Evolutionary conservation across 2,329 filamentous ascomycete species (phyloP).

Genomic region (Talaromyces sp.): DNA sequence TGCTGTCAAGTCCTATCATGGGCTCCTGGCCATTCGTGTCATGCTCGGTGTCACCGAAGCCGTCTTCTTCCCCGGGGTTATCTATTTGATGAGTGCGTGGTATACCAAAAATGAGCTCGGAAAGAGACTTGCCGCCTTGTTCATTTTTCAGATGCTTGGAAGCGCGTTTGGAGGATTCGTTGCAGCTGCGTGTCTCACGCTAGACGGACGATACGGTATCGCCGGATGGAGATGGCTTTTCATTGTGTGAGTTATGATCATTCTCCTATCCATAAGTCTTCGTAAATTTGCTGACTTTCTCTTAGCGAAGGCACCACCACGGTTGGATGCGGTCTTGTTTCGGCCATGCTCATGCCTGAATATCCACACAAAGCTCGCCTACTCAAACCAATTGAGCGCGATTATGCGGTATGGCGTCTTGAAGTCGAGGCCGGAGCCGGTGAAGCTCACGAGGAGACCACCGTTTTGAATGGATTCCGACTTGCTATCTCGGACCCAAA

Average conservation of each 20-base stretch:
- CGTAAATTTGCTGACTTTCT: neutral
- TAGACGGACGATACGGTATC: conserved; percentile 28
- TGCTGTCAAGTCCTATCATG: neutral
- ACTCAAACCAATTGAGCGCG: conserved; percentile 35
- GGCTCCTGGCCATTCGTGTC: conserved; percentile 1
- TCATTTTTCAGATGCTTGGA: conserved; percentile 38
- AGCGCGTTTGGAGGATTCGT: conserved; percentile 40
- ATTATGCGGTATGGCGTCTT: conserved; percentile 40
- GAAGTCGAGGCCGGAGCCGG: conserved; percentile 43
- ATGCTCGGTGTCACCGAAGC: conserved; percentile 60
- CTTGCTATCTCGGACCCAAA: conserved; percentile 37
- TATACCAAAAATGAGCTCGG: conserved; percentile 43
- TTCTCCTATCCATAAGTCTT: neutral
- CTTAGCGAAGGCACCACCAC: conserved; percentile 32
- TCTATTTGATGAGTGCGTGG: conserved; percentile 65
- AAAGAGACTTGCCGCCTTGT: conserved; percentile 30
- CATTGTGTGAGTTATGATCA: conserved; percentile 13
- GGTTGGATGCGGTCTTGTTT: conserved; percentile 27
- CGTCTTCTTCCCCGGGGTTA: conserved; percentile 59
- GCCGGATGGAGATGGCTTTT: conserved; percentile 36
- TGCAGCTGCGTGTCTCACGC: conserved; percentile 26
- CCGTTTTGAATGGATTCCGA: conserved; percentile 38
- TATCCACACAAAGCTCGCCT: conserved; percentile 38
- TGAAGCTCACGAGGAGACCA: conserved; percentile 44
- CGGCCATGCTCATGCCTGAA: conserved; percentile 31